These are phyloP conservation scores for Pseudocercospora fijiensis DNA, from an alignment of 2,329 filamentous ascomycete species.

Conservation along the genomic window DNA sequence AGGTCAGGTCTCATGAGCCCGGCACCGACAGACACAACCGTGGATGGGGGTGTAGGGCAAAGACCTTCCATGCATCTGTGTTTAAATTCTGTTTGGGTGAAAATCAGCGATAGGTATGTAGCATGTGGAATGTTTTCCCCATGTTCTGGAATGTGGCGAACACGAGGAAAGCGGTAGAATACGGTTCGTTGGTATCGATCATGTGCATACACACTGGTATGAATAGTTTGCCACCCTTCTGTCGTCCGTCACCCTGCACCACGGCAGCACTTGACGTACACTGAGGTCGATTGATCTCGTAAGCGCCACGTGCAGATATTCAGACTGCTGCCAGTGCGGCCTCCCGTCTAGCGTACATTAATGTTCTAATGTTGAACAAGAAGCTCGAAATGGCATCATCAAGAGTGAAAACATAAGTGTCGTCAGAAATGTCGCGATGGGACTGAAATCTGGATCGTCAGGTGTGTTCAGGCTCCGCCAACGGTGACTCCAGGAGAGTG, in stretches of 20 bases:
- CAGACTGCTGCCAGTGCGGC: not conserved
- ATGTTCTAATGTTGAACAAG: not conserved
- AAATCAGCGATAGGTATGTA: conserved; percentile 6
- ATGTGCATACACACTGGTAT: not conserved
- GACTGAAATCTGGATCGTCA: not conserved
- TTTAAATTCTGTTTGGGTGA: not conserved
- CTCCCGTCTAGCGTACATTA: not conserved
- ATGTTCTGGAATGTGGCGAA: conserved; percentile 2
- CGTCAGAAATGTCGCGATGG: not conserved
- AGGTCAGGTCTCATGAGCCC: not conserved
- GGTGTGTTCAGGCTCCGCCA: conserved; percentile 3
- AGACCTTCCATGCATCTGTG: not conserved
- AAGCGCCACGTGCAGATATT: not conserved
- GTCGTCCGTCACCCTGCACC: not conserved
- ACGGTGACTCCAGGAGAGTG: conserved; percentile 9
- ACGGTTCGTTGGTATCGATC: not conserved
- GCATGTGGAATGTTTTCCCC: not conserved
- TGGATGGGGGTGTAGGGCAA: not conserved
- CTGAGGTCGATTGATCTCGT: not conserved
- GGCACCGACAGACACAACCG: not conserved
- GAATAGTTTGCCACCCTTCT: not conserved
- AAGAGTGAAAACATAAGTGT: conserved; percentile 4
- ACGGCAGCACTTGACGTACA: not conserved
- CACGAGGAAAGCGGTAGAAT: not conserved
- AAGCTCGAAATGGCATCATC: conserved; percentile 7